A percentile compares a stretch with the other conserved stretches of the same genome.
Conservation (phyloP, 257 asterid genomes). For the Ilex asprella region DNA sequence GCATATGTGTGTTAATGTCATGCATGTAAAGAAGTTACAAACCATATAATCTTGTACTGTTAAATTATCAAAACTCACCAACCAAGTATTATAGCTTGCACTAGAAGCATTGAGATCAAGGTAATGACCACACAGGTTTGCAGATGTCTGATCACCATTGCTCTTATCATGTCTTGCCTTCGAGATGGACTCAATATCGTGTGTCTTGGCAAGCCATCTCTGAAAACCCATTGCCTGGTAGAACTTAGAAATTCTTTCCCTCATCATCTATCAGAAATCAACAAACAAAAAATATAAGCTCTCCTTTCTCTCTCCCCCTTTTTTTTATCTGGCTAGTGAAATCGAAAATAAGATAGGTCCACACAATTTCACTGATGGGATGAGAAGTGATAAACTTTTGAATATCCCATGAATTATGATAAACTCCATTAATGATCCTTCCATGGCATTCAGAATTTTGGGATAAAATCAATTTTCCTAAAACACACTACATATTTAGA, state of each 20-base stretch:
- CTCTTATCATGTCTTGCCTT: slow-evolving; percentile 10
- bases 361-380: no score
- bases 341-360: no score
- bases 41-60: neutral
- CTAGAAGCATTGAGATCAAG: slow-evolving; percentile 13
- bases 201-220: slow-evolving; percentile 28
- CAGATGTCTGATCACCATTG: slow-evolving; percentile 4
- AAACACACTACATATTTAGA: no score
- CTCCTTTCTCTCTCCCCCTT: no score
- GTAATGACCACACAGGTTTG: neutral
- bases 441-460: no score
- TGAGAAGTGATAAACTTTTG: no score
- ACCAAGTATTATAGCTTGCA: slow-evolving; percentile 40
- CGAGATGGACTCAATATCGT: slow-evolving; percentile 9
- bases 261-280: slow-evolving; percentile 42
- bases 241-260: slow-evolving; percentile 33
- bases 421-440: no score
- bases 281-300: neutral
- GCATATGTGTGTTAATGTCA: neutral
- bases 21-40: neutral
- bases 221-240: slow-evolving; percentile 33
- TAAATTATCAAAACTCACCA: slow-evolving; percentile 29
- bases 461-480: no score
- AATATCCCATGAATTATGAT: no score
- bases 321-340: no score